Percentiles rank a stretch among this genome's conserved stretches.
These are phyloP conservation scores for Arachnomyces sp. DNA, from an alignment of 2,329 filamentous ascomycete species.

Conservation along the genomic window DNA sequence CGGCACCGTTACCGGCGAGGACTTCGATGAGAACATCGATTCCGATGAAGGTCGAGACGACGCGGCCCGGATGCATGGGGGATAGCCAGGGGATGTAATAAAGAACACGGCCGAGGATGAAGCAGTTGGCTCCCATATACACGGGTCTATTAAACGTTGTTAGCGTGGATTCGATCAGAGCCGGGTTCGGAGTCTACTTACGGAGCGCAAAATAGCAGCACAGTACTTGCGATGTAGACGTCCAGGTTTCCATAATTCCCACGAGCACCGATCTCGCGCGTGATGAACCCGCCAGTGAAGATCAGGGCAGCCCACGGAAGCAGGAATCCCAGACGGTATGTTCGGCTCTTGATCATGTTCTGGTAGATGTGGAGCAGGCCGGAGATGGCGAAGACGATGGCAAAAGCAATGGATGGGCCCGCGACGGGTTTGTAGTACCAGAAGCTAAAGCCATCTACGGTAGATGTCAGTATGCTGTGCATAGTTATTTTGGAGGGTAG, in stretches of 20 bases:
- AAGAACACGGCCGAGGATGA: conserved; percentile 47
- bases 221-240: conserved; percentile 32
- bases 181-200: conserved; percentile 14
- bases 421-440: conserved; percentile 38
- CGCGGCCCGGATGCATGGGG: conserved; percentile 47
- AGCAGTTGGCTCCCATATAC: conserved; percentile 42
- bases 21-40: conserved; percentile 43
- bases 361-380: conserved; percentile 32
- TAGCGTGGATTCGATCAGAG: background rate
- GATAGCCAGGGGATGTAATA: conserved; percentile 42
- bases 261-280: conserved; percentile 29
- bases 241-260: conserved; percentile 28
- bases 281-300: conserved; percentile 32
- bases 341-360: conserved; percentile 22
- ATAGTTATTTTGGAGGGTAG: too few relatives aligned
- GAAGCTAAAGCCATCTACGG: conserved; percentile 26
- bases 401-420: conserved; percentile 34
- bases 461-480: conserved; percentile 8
- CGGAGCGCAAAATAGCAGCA: conserved; percentile 34
- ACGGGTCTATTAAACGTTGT: conserved; percentile 23
- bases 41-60: conserved; percentile 53
- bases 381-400: conserved; percentile 32
- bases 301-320: conserved; percentile 36
- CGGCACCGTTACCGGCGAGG: conserved; percentile 46
- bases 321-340: conserved; percentile 24